Evolutionary conservation across 495 filamentous ascomycete genomes (phyloP), one percentile per base, ranked within the genome.

Genomic region (Hypoxylon lenormandii): DNA sequence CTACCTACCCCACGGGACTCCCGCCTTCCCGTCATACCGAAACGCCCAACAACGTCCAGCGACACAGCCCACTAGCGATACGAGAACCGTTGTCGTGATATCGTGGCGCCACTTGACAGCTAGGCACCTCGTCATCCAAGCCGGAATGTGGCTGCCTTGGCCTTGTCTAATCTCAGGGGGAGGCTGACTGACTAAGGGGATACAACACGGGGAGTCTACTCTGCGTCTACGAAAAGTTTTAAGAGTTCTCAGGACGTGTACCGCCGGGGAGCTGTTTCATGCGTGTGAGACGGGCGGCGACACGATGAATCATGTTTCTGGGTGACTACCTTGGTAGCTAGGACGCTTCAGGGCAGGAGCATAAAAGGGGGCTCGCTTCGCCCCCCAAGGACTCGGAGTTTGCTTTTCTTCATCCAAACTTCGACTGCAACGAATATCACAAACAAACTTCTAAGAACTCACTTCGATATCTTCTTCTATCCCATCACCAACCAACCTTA

Each of bases 231-330:
- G 19, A 26, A 63, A 48, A 38, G 16, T 12, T 16, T 28, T 22
- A 19, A 45, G 18, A 7, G 4, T 38, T 47, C 15, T 21, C 33
- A 55, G 48, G 47, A 58, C 19, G 42, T 22, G 33, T 33, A 21
- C 21, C 8, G 26, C 13, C 33, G 47, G 33, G 53, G 46, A 53
- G 36, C n/a, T 18, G 64, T 55, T 60, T 60, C 56, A 55, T 67
- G 11, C 11, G 6, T 10, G 56, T 60, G 63, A 56, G 49, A 56
- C 61, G 28, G 50, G 26, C 18, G 26, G 19, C 11, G 55, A 60
- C 49, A 48, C 50, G 49, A 56, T 43, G 18, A 60, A 60, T 54
- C 64, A 67, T 16, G 56, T 60, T 60, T 46, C 50, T 22, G 43
- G 49, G 21, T 40, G 48, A 48, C 11, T 1, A 15, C 6, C 36